Base-by-base conservation (phyloP, 352 stramenopile genomes). In the Globisporangium apiculatum region DNA sequence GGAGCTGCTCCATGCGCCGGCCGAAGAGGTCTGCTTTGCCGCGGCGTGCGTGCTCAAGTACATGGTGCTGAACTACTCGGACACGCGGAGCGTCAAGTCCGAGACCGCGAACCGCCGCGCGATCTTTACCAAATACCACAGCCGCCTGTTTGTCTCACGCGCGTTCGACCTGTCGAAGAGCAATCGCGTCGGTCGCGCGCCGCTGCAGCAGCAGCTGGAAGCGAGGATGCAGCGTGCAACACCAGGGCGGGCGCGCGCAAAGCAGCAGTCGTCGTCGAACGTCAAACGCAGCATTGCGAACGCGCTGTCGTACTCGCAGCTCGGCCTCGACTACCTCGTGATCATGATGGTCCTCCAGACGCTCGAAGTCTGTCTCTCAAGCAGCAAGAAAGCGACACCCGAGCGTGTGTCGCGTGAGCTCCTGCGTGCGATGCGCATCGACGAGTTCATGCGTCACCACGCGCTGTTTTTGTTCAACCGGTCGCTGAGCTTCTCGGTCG, bases 11-110 rank as follows among this genome's bases (percentile, higher is more conserved):
- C 83, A 95, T 62, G 93, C 85, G 11, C 85, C 85, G 0, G 84
- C 89, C 63, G 80, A 91, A 42, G 85, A 95, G 60, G 85, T 95
- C 17, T 90, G 80, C 53, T 90, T 95, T 61, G 83, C 85, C 24
- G 83, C 85, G 4, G 79, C 85, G 6, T 81, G 76, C 40, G 85
- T 91, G 53, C 78, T 95, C 65, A 92, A 93, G 71, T 92, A 90
- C 58, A 93, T 95, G 85, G 83, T 91, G 48, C 78, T 95, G 60
- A 95, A 95, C 64, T 95, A 93, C 67, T 92, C 85, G n/a, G 81
- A 90, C 60, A 90, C 83, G 18, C 71, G 79, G 40, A 95, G 82
- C 48, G 75, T 93, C 58, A 95, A 91, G 60, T 89, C 83, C 2
- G 85, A 95, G 59, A 86, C 80, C 10, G 77, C 83, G 46, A 95